Percentiles rank a stretch among this genome's conserved stretches.
Evolutionary conservation across 2,329 filamentous ascomycete genomes (phyloP).

Genomic region (Venturia effusa): DNA sequence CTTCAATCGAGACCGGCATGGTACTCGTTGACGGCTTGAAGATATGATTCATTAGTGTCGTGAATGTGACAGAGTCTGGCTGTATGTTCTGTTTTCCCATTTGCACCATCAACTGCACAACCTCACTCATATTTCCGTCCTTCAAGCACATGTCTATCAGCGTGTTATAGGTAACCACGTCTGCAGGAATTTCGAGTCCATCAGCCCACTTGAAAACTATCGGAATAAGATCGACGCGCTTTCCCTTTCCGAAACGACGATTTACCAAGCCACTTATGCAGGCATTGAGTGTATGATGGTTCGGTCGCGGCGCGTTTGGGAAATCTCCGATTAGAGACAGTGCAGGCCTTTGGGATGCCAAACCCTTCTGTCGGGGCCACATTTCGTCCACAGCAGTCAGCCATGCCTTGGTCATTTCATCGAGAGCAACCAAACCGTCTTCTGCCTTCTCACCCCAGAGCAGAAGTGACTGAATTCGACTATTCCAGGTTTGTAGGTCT

Average conservation of each 20-base stretch:
- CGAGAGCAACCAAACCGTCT: slow-evolving; percentile 49
- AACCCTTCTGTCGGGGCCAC: slow-evolving; percentile 14
- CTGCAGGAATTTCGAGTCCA: slow-evolving; percentile 33
- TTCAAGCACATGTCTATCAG: slow-evolving; percentile 52
- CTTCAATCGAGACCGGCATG: slow-evolving; percentile 27
- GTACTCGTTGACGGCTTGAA: slow-evolving; percentile 30
- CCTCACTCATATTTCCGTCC: slow-evolving; percentile 36
- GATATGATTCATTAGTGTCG: slow-evolving; percentile 54
- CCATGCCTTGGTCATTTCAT: slow-evolving; percentile 57
- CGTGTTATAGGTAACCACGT: slow-evolving; percentile 51
- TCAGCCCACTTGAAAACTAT: slow-evolving; percentile 32
- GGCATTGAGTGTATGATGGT: slow-evolving; percentile 57
- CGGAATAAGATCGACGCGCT: slow-evolving; percentile 23
- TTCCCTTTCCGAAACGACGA: slow-evolving; percentile 30
- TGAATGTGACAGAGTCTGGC: slow-evolving; percentile 61
- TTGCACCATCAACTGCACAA: slow-evolving; percentile 41
- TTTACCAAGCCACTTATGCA: slow-evolving; percentile 49
- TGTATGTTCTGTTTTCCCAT: slow-evolving; percentile 48
- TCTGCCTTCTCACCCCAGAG: slow-evolving; percentile 40
- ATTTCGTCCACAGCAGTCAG: slow-evolving; percentile 17
- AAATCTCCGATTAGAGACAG: background rate
- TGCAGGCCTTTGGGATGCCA: background rate
- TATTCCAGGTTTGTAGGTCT: slow-evolving; percentile 58
- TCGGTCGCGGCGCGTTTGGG: slow-evolving; percentile 42
- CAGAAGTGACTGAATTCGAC: slow-evolving; percentile 56